phyloP scores from a whole-genome alignment of 176 grass and related monocot species.

The Rhynchospora pubera region DNA sequence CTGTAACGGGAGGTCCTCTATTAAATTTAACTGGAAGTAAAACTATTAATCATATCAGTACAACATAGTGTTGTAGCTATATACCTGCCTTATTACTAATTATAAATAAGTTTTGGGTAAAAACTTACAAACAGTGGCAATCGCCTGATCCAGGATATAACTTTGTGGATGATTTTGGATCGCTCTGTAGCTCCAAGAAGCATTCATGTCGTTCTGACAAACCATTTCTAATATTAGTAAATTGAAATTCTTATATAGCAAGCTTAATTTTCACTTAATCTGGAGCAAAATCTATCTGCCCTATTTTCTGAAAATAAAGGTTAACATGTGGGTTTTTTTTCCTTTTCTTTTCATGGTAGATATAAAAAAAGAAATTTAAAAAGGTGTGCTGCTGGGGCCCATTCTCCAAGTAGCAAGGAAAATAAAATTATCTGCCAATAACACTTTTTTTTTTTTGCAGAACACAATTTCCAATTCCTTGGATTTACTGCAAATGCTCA shows the following conservation, averaged over 20 bases:
- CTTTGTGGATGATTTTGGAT: slow-evolving; percentile 15
- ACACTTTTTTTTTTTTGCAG: not conserved
- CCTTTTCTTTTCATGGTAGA: not conserved
- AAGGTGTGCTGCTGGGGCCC: too few relatives aligned
- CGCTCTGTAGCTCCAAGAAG: slow-evolving; percentile 66
- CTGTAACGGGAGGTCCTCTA: not conserved
- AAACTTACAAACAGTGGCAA: slow-evolving; percentile 88
- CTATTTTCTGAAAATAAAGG: not conserved
- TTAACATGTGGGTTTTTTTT: not conserved
- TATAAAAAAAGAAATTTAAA: not conserved
- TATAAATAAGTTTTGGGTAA: not conserved
- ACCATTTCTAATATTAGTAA: slow-evolving; percentile 13
- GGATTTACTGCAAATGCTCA: not conserved
- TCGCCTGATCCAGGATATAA: slow-evolving; percentile 81
- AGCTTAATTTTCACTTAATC: not conserved
- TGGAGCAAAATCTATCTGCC: not conserved
- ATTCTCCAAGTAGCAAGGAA: not conserved
- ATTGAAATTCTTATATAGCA: slow-evolving; percentile 14
- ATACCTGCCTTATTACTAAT: not conserved
- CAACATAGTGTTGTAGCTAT: not conserved
- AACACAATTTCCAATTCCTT: not conserved
- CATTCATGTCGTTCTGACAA: slow-evolving; percentile 66
- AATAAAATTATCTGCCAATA: not conserved
- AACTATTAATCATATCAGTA: not conserved
- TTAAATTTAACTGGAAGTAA: not conserved